Base-by-base conservation (phyloP, 306 rosid genomes). In the Rubus idaeus region DNA sequence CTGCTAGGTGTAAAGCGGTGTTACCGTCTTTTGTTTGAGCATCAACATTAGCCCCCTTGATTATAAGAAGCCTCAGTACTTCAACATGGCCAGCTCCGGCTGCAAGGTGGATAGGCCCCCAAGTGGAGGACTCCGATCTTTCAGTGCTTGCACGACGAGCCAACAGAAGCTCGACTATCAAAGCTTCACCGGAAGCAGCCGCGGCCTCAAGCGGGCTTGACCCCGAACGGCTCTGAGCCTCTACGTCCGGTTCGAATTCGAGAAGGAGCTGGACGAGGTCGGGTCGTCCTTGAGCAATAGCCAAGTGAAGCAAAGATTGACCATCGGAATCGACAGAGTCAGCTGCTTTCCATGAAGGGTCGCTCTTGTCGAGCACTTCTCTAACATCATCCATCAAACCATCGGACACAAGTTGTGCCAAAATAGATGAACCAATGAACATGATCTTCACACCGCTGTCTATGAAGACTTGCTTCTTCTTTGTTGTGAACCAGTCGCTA, bases 241-340 rank as follows among this genome's bases (percentile, higher is more conserved):
- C 91, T 0, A 89, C 60, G n/a, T 90, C 90, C 0, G 97, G 88
- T 30, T 81, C 71, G 51, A 91, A 94, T 73, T 94, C 96, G 0
- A 94, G 88, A 13, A 94, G 84, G 16, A 94, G 78, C 45, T 94
- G 98, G 61, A 89, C 94, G 4, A 94, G 84, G 64, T 94, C 91
- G 0, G 96, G 61, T 58, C 98, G 80, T 26, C 82, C 53, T 63
- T 82, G 86, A 12, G 87, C 68, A 46, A 91, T 83, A 0, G 97
- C 88, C 77, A 87, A 75, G 46, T 94, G 97, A 51, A 94, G 87
- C 10, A 94, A 73, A 1, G 87, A 80, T 18, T 83, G 85, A 0
- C 98, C 98, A n/a, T 80, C 78, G 2, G 80, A 23, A 46, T 94
- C 94, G 1, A 57, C 70, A 0, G 90, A 87, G 16, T 94, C 80